Evolutionary conservation across 306 rosid species (phyloP), one percentile per base, ranked within the genome.

Genomic region (Cicer chorassanicum): DNA sequence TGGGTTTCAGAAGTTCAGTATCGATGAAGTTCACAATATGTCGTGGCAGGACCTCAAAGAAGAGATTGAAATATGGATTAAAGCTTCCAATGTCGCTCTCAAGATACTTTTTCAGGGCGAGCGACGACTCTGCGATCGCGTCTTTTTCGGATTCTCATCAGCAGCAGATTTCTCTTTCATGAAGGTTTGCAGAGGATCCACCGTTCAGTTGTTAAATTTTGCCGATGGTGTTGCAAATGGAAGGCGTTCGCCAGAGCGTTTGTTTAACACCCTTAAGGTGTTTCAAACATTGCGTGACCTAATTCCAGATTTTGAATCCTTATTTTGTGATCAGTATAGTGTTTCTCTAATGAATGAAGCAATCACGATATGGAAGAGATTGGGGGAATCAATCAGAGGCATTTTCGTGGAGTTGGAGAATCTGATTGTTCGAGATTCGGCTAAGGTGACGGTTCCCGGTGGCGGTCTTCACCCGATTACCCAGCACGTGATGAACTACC

Each of bases 401-500:
- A 90, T 90, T 68, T 91, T 92, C 74, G 86, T 90, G 93, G 95
- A 92, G 56, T 75, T 91, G 72, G 97, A 90, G 87, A 87, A 94
- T 84, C 59, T 92, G 70, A 91, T 94, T 65, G 86, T 90, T 36
- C 88, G 89, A 0, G 96, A 93, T 55, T 92, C 96, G 5, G 89
- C 96, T 0, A 93, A 87, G 70, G 65, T 70, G 1, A 84, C 87
- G 0, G 96, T 89, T 29, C 92, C 97, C 0, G 91, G 96, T 4
- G 96, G 98, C 1, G 95, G 94, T 3, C 91, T 89, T 49, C 98
- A 94, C 40, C 98, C 97, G 9, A 90, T 91, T 14, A 94, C 95
- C 15, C 97, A 97, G 8, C 86, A 91, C 3, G 97, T 94, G 78
- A 91, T 91, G 95, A 94, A 90, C 79, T 94, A 91, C 82, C 90